Conservation (phyloP, 441 rosid species). For the Aleurites moluccanus region DNA sequence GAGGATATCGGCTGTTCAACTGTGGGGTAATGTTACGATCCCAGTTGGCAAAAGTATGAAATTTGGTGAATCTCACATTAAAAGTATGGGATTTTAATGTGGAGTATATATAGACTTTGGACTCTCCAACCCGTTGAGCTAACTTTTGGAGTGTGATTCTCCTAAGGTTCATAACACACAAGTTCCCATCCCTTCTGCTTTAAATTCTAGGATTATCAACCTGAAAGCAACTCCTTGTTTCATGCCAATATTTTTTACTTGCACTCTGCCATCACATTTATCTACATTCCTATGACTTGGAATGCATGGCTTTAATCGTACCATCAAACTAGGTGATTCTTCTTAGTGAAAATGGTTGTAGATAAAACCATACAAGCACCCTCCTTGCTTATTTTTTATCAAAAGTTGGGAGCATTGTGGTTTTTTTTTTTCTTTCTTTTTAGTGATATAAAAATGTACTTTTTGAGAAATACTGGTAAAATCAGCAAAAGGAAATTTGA, state of each 20-base stretch:
- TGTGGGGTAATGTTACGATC: too few species aligned
- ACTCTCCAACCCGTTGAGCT: too few species aligned
- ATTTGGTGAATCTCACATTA: too few species aligned
- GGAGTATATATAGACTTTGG: too few species aligned
- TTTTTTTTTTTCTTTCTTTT: neutral
- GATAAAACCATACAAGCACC: neutral
- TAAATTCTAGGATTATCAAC: neutral
- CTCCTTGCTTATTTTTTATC: neutral
- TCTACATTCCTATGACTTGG: neutral
- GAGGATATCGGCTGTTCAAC: too few species aligned
- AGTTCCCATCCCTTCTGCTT: neutral
- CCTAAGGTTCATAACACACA: too few species aligned
- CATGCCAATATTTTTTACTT: neutral
- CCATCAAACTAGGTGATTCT: neutral
- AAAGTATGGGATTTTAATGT: too few species aligned
- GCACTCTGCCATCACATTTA: neutral
- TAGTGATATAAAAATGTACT: neutral
- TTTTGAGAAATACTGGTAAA: neutral
- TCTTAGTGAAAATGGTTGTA: neutral
- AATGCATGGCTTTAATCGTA: neutral
- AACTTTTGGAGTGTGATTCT: too few species aligned
- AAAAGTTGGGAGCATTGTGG: neutral
- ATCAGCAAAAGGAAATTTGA: neutral
- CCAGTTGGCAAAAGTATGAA: too few species aligned
- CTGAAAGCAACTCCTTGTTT: neutral